These are phyloP conservation scores for Fermentozyma sake DNA, from an alignment of 1,139 yeast species.

Conservation along the genomic window DNA sequence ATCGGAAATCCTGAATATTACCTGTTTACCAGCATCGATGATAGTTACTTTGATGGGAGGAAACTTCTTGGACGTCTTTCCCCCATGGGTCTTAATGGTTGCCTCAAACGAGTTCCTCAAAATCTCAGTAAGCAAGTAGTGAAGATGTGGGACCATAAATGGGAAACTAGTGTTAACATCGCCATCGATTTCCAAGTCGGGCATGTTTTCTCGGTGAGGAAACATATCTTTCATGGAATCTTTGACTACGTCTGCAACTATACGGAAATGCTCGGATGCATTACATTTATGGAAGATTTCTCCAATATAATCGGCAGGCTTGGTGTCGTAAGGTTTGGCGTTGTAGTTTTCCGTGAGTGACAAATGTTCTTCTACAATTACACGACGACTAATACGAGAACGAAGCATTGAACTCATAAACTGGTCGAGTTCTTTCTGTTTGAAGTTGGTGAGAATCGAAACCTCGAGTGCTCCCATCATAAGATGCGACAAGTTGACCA, in stretches of 20 bases:
- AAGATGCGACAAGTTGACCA: conserved; percentile 76
- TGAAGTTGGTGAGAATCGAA: conserved; percentile 57
- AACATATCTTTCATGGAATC: conserved; percentile 42
- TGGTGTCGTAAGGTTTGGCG: conserved; percentile 37
- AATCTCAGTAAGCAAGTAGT: conserved; percentile 81
- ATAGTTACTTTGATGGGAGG: conserved; percentile 74
- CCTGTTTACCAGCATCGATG: conserved; percentile 59
- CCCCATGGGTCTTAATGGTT: conserved; percentile 47
- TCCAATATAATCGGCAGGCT: conserved; percentile 72
- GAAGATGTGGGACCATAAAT: conserved; percentile 80
- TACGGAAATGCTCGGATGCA: conserved; percentile 61
- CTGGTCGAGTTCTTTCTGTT: conserved; percentile 59
- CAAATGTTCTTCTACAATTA: conserved; percentile 86
- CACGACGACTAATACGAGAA: conserved; percentile 83
- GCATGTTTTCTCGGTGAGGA: conserved; percentile 59
- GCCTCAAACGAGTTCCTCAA: conserved; percentile 83
- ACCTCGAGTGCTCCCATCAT: conserved; percentile 93
- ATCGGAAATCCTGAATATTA: conserved; percentile 77
- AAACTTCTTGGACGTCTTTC: conserved; percentile 29
- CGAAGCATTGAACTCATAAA: conserved; percentile 75
- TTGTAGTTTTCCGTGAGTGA: conserved; percentile 66
- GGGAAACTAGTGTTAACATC: conserved; percentile 61
- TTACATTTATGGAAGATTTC: conserved; percentile 79
- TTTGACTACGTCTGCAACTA: conserved; percentile 48
- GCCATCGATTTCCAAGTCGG: conserved; percentile 73